Percentiles rank a stretch among this genome's conserved stretches.
Evolutionary conservation across 208 protist genomes (phyloP).

Genomic region (Leishmania turanica): DNA sequence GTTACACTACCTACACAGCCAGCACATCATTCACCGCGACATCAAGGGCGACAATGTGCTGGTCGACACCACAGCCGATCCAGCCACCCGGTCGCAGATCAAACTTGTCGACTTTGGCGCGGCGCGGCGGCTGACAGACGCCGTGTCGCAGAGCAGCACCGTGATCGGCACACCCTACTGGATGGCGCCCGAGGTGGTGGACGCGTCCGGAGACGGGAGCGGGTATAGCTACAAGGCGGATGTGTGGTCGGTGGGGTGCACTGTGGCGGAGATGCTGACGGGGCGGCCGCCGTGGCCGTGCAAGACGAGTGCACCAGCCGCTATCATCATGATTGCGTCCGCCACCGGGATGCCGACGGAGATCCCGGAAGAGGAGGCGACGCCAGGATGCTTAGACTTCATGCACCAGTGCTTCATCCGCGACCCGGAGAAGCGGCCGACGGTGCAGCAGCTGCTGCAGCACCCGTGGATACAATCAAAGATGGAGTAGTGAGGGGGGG

Average conservation of each 20-base stretch:
- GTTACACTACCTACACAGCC: conserved; percentile 87
- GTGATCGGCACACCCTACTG: conserved; percentile 94
- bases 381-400: conserved; percentile 81
- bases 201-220: conserved; percentile 39
- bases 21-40: conserved; percentile 93
- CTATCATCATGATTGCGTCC: conserved; percentile 92
- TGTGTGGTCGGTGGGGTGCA: conserved; percentile 94
- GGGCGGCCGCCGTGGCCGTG: conserved; percentile 91
- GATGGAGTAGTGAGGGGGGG: conserved; percentile 41
- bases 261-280: conserved; percentile 93
- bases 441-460: conserved; percentile 85
- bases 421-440: conserved; percentile 78
- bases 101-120: conserved; percentile 94
- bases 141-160: conserved; percentile 84
- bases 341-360: conserved; percentile 76
- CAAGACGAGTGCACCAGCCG: conserved; percentile 73
- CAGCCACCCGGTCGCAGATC: conserved; percentile 66
- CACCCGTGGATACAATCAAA: conserved; percentile 84
- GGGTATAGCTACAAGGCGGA: conserved; percentile 94
- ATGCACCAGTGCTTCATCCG: conserved; percentile 84
- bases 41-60: conserved; percentile 94
- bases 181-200: conserved; percentile 94
- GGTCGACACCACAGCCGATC: conserved; percentile 73
- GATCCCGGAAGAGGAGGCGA: conserved; percentile 79
- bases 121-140: conserved; percentile 79